Conservation (phyloP, 2,329 filamentous ascomycete species). For the Berkeleyomyces basicola region DNA sequence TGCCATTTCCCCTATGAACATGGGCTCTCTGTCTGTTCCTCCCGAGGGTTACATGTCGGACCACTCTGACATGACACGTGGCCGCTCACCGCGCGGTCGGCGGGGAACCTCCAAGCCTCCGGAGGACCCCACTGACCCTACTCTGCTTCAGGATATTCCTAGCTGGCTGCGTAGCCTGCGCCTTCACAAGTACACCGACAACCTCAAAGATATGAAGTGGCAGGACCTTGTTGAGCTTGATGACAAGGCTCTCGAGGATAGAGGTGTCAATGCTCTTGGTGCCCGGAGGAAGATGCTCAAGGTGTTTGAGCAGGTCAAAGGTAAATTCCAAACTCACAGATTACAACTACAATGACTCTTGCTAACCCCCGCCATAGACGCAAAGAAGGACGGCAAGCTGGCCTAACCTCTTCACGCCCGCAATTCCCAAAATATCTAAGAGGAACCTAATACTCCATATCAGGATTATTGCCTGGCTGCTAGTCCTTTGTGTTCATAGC, state of each 20-base stretch:
- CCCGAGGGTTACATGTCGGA: slow-evolving; percentile 86
- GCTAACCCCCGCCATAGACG: slow-evolving; percentile 6
- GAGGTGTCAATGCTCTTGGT: slow-evolving; percentile 86
- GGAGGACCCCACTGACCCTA: slow-evolving; percentile 88
- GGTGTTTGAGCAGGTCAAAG: slow-evolving; percentile 93
- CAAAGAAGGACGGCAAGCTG: slow-evolving; percentile 13
- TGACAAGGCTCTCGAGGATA: slow-evolving; percentile 80
- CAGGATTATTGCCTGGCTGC: slow-evolving; percentile 1
- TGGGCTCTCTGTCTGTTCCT: slow-evolving; percentile 54
- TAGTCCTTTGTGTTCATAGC: slow-evolving; percentile 5
- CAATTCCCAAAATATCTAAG: background rate
- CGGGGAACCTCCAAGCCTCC: slow-evolving; percentile 93
- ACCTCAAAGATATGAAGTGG: slow-evolving; percentile 95
- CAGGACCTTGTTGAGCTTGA: slow-evolving; percentile 81
- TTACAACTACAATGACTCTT: background rate
- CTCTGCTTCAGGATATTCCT: slow-evolving; percentile 83
- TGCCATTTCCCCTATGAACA: slow-evolving; percentile 52
- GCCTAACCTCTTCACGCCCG: background rate
- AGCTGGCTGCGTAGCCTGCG: slow-evolving; percentile 88
- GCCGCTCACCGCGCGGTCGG: slow-evolving; percentile 79
- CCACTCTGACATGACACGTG: slow-evolving; percentile 78
- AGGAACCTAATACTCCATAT: background rate
- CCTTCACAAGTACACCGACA: slow-evolving; percentile 97
- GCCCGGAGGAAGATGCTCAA: slow-evolving; percentile 96
- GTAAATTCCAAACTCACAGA: slow-evolving; percentile 23